Conservation (phyloP, 768 basidiomycete genomes). For the Podaxis rugospora region DNA sequence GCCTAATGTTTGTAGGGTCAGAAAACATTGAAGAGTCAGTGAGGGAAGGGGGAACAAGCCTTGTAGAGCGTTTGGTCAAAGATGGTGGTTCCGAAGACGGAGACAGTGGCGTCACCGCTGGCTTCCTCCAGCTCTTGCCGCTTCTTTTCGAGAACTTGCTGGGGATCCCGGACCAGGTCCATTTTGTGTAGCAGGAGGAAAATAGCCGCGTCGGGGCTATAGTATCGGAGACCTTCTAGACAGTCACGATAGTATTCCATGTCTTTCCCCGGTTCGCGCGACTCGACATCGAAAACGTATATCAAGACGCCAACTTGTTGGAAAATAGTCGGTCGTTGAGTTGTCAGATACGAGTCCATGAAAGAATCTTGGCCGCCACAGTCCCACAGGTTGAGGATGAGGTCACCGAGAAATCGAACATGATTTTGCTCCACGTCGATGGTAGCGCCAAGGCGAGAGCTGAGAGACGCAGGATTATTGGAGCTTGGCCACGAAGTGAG, state of each 20-base stretch:
- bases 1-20: slow-evolving; percentile 48
- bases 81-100: slow-evolving; percentile 91
- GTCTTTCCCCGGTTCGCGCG: slow-evolving; percentile 80
- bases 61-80: slow-evolving; percentile 97
- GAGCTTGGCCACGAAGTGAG: slow-evolving; percentile 48
- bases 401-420: slow-evolving; percentile 93
- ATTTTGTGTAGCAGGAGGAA: slow-evolving; percentile 97
- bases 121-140: slow-evolving; percentile 67
- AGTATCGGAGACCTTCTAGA: slow-evolving; percentile 73
- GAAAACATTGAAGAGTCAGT: slow-evolving; percentile 1
- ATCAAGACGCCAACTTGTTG: slow-evolving; percentile 96
- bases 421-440: slow-evolving; percentile 98
- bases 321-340: slow-evolving; percentile 92
- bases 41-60: slow-evolving; percentile 33
- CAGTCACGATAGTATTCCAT: slow-evolving; percentile 91
- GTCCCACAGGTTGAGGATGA: slow-evolving; percentile 97
- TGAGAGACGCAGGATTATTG: slow-evolving; percentile 90
- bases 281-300: slow-evolving; percentile 96
- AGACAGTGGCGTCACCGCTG: slow-evolving; percentile 55
- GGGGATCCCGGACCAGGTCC: slow-evolving; percentile 78
- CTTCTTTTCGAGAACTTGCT: slow-evolving; percentile 63
- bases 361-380: slow-evolving; percentile 98
- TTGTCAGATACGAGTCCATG: slow-evolving; percentile 94
- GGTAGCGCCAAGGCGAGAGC: slow-evolving; percentile 89
- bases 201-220: slow-evolving; percentile 77